Evolutionary conservation across 768 basidiomycete species (phyloP).

Genomic region (Mycena galericulata): DNA sequence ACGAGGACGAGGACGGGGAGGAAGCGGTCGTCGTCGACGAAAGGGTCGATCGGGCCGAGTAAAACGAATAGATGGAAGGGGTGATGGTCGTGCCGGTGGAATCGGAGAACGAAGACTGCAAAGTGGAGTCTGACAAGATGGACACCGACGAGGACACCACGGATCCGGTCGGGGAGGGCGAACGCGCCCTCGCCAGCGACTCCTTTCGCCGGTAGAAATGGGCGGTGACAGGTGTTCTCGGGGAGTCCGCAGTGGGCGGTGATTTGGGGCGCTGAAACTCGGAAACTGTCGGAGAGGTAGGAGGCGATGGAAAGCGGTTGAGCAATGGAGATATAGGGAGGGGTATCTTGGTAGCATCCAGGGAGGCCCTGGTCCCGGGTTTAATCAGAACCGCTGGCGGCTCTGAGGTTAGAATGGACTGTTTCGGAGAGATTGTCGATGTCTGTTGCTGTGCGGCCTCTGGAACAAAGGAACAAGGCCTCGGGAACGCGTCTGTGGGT

Average conservation of each 20-base stretch:
- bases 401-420: neutral
- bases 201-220: conserved; percentile 22
- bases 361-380: neutral
- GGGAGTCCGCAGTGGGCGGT: conserved; percentile 16
- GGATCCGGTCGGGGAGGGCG: conserved; percentile 30
- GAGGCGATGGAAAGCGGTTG: conserved; percentile 35
- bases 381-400: neutral
- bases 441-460: conserved; percentile 32
- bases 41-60: conserved; percentile 38
- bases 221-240: conserved; percentile 15
- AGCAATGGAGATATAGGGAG: conserved; percentile 7
- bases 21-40: conserved; percentile 39
- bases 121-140: conserved; percentile 27
- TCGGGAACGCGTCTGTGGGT: conserved; percentile 55
- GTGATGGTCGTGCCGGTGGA: conserved; percentile 40
- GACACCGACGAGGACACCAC: conserved; percentile 19
- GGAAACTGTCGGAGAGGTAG: conserved; percentile 29
- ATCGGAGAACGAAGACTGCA: conserved; percentile 32
- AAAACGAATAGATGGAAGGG: conserved; percentile 47
- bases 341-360: conserved; percentile 5
- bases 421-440: neutral
- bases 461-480: conserved; percentile 51
- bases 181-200: conserved; percentile 18
- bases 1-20: neutral
- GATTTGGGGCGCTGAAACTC: conserved; percentile 24